Conservation (phyloP, 108 stramenopile genomes). For the Parietichytrium sp. region DNA sequence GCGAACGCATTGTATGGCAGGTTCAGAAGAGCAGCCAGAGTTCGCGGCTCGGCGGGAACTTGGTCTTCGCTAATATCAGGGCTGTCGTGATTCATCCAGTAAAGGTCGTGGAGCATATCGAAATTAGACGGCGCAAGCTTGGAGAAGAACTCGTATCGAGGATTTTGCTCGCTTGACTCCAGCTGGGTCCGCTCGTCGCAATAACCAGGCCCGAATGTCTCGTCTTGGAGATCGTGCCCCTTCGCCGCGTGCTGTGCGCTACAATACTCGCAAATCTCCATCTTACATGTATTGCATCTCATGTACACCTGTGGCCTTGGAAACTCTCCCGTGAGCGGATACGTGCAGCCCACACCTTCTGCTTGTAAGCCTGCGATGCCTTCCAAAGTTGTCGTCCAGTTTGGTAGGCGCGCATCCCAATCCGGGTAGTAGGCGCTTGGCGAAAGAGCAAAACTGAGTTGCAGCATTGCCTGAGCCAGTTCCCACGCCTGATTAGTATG, state of each 20-base stretch:
- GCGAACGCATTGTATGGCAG: neutral
- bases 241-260: neutral
- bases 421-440: conserved; percentile 2
- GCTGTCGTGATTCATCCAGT: conserved; percentile 34
- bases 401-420: conserved; percentile 6
- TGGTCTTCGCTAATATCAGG: conserved; percentile 12
- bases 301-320: conserved; percentile 2
- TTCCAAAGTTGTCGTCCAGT: conserved; percentile 1
- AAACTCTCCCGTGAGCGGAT: neutral
- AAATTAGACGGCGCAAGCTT: neutral
- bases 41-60: conserved; percentile 21
- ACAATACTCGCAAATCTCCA: neutral
- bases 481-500: conserved; percentile 36
- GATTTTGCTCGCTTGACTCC: neutral
- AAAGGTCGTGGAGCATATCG: neutral
- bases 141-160: neutral
- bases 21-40: conserved; percentile 17
- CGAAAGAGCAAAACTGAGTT: conserved; percentile 20
- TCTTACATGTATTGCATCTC: neutral
- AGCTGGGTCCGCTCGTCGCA: conserved; percentile 3
- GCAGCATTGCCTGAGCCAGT: conserved; percentile 28
- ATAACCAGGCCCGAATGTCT: neutral
- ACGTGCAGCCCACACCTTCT: conserved; percentile 29
- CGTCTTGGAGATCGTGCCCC: neutral
- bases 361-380: conserved; percentile 31